Base-by-base conservation (phyloP, 1,284 basidiomycete species). In the Ceraceosorus guamensis region DNA sequence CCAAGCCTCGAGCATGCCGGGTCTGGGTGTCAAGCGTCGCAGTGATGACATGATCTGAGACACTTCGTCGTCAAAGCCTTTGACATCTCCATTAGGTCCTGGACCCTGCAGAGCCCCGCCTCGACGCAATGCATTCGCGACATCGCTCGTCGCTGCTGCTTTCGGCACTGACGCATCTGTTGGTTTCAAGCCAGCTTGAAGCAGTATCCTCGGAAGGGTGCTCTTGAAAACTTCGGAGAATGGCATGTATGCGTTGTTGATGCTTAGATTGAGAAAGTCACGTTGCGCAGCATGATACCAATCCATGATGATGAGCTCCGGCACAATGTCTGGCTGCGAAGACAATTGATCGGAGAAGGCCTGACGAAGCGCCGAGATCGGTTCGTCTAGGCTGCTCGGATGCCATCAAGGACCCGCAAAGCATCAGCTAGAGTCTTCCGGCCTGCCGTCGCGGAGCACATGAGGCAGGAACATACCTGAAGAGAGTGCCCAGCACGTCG, bases 401-500 rank as follows among this genome's bases (percentile, higher is more conserved):
- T 24, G 24, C 24, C 24, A 24, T 24, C 24, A 24, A 24, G 3
- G 24, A 24, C 24, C 24, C 24, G 24, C 24, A 24, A 24, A 24
- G 24, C 24, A 24, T 24, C 24, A 24, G 24, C 24, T 24, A 3
- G 24, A 24, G 24, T 24, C 24, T 24, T 24, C 24, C 2, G 24
- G 24, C 24, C 24, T 24, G 24, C 24, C 24, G 24, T 24, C 24
- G 24, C 3, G 24, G 3, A 24, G 24, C 3, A 24, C 24, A 24
- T 24, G 24, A 24, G 24, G 24, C 24, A 24, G 24, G 2, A 1
- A 24, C 24, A 24, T 24, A 24, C 24, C 24, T 48, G 34, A 71
- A 71, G 8, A 70, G 63, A 8, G 69, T 71, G 18, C 69, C 69
- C 31, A 71, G 66, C 56, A 71, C 67, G 55, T 71, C 69, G 55